Base-by-base conservation (phyloP, 164 flowering plant species). In the Nelumbo lutea region DNA sequence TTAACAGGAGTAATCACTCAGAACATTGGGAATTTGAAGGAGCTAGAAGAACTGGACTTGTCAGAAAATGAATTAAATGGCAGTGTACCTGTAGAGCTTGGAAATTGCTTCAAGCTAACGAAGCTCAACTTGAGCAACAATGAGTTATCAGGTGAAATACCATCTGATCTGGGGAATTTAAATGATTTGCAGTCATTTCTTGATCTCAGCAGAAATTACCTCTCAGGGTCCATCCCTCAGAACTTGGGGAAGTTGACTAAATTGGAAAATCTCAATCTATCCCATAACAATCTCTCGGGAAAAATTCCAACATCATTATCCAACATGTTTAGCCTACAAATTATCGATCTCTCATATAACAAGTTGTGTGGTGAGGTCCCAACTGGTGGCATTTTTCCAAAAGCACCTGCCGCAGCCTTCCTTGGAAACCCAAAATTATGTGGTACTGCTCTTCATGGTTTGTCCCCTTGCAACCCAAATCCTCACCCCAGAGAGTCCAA, bases 131-230 rank as follows among this genome's bases (percentile, higher is more conserved):
- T 88, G 53, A 80, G 89, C 75, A 67, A 73, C 77, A 88, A 88
- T 68, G 45, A 66, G 46, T 71, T 87, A 4, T 75, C 75, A 0
- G 89, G 91, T 5, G 58, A 62, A 10, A 84, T 85, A 59, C 88
- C 92, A 27, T 3, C 42, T 0, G 77, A 81, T 61, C 76, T 88
- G 1, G 82, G 85, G 2, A 81, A 84, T 71, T 73, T 86, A 55
- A 38, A 27, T 2, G n/a, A 38, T 0, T 46, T 88, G 72, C 81
- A 79, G 74, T 55, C 15, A 41, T n/a, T 68, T 50, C 68, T 89
- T 45, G 89, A 90, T 66, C 81, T 88, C 15, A 86, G 90, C 72
- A 68, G 77, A 70, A 90, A 90, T 73, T 74, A 67, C 1, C 75
- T 90, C 5, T 72, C 83, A 1, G 90, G 92, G 56, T 1, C 59